Conservation (phyloP, 2,329 filamentous ascomycete genomes). For the Calonectria pauciramosa region DNA sequence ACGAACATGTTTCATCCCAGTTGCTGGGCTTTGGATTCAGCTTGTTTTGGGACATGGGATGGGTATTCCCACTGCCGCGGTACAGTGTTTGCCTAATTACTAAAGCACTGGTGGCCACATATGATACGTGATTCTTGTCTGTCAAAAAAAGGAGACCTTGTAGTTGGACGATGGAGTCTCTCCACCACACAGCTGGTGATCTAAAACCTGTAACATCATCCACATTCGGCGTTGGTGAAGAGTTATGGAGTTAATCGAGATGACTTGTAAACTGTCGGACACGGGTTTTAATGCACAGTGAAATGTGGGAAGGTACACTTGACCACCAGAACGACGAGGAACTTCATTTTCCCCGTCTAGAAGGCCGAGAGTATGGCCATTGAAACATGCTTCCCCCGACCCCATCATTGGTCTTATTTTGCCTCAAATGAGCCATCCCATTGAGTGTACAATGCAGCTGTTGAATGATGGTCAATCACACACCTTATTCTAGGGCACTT, state of each 20-base stretch:
- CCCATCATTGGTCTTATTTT: background rate
- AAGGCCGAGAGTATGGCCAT: background rate
- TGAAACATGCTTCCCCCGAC: background rate
- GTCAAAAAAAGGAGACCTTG: background rate
- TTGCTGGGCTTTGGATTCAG: background rate
- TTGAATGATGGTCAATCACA: background rate
- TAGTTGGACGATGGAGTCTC: background rate
- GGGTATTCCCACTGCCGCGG: background rate
- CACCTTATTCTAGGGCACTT: background rate
- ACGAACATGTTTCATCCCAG: background rate
- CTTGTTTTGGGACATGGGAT: background rate
- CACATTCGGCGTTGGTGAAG: conserved; percentile 41
- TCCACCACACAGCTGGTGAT: conserved; percentile 2
- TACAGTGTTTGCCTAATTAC: background rate
- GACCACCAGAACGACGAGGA: conserved; percentile 22
- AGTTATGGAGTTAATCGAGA: conserved; percentile 37
- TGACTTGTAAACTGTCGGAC: conserved; percentile 34
- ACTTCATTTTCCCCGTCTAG: conserved; percentile 9
- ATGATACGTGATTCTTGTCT: background rate
- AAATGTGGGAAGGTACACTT: conserved; percentile 31
- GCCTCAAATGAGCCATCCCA: background rate
- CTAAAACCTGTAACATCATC: conserved; percentile 37
- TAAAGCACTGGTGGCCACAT: background rate
- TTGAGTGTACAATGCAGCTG: background rate
- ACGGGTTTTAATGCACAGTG: conserved; percentile 29